Base-by-base conservation (phyloP, 2,329 filamentous ascomycete genomes). In the Cladosporium cucumerinum region DNA sequence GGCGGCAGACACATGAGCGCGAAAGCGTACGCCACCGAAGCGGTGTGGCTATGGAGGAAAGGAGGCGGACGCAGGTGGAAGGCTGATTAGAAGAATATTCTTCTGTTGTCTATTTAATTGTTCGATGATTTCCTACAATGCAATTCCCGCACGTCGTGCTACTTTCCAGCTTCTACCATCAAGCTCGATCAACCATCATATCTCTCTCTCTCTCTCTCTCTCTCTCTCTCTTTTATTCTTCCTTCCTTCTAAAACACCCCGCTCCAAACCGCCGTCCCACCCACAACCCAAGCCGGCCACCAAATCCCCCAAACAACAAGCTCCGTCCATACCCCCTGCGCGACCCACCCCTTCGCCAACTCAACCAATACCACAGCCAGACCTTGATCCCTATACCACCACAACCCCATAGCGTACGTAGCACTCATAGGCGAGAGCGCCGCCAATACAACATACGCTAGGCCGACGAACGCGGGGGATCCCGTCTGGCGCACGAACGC, bases 11-110 rank as follows among this genome's bases (percentile, higher is more conserved):
- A 97, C 81, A 81, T 90, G 66, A 94, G 92, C 65, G 92, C 91
- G 58, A 86, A 88, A 72, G 89, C 90, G 0, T 96, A 93, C 82
- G 93, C 94, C 12, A 88, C 90, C 3, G 94, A 98, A 77, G 93
- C 93, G 1, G 79, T 97, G 18, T 97, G 94, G 93, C 77, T 96
- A 67, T 93, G 92, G 92, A 69, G 90, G 82, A 74, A 90, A 82
- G 90, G 90, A 74, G 78, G 88, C 79, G 81, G 85, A 76, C 78
- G 84, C 80, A 79, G 84, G 82, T 79, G 86, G 86, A 78, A 78
- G 82, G 80, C 80, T 60, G 76, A 77, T 28, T 81, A 62, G 34
- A 55, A 25, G 32, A 34, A 14, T 12, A 5, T 26, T 26, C 2
- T 51, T 51, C 12, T 28, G 23, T 25, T 28, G 5, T 25, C 48